Percentiles rank a stretch among this genome's conserved stretches.
Evolutionary conservation across 2,329 filamentous ascomycete genomes (phyloP).

Genomic region (Ilyonectria destructans): DNA sequence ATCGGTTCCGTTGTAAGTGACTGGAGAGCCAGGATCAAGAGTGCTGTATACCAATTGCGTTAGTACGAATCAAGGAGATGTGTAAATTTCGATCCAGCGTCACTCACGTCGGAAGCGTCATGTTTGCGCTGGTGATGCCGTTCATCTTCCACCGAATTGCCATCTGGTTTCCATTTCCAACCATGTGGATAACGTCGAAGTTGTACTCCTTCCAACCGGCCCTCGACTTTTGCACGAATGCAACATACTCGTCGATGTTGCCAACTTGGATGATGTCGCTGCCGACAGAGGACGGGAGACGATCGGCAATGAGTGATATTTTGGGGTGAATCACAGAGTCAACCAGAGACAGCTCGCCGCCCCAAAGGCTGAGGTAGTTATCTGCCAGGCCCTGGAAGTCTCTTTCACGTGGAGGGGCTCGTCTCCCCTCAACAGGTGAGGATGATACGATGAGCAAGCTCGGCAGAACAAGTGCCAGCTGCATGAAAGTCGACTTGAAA

Average conservation of each 20-base stretch:
- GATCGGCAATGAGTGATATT: conserved; percentile 7
- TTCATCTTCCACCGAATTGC: conserved; percentile 23
- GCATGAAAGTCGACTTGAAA: neutral
- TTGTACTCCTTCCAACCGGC: conserved; percentile 19
- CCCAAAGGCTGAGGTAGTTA: conserved; percentile 21
- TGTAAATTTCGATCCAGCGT: neutral
- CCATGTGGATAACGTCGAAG: conserved; percentile 10
- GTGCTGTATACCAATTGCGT: conserved; percentile 3
- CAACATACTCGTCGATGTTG: conserved; percentile 14
- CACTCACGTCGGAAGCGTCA: conserved; percentile 20
- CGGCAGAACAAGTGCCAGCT: neutral
- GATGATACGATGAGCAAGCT: neutral
- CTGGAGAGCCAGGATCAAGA: neutral
- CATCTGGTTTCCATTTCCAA: conserved; percentile 10
- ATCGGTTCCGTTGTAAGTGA: conserved; percentile 24
- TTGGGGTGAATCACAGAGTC: conserved; percentile 19
- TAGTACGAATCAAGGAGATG: neutral
- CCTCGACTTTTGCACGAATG: conserved; percentile 14
- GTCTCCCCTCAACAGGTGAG: neutral
- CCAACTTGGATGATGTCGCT: conserved; percentile 1
- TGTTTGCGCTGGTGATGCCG: conserved; percentile 18
- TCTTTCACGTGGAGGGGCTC: neutral
- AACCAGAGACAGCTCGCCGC: conserved; percentile 2
- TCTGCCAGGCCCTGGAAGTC: conserved; percentile 3
- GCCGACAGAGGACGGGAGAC: conserved; percentile 3